phyloP scores from a whole-genome alignment of 208 protist genomes.

The Lotmaria passim region DNA sequence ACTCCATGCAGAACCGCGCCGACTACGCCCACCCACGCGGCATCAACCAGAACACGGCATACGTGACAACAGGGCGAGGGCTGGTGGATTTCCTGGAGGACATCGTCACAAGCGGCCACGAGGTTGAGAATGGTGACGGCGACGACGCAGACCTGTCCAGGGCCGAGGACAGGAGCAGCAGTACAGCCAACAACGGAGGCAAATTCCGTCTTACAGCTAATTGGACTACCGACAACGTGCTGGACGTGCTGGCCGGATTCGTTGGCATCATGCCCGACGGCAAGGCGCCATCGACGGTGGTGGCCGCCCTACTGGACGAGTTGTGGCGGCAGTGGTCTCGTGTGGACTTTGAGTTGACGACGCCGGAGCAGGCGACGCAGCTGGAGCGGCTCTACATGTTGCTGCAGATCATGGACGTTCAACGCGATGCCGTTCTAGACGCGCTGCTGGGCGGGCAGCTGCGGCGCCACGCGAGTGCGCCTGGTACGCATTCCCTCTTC shows the following conservation, averaged over 20 bases:
- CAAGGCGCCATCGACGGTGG: constrained; percentile 46
- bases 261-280: constrained; percentile 58
- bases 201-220: constrained; percentile 32
- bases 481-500: constrained; percentile 9
- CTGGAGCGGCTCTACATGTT: constrained; percentile 77
- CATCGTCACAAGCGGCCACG: constrained; percentile 30
- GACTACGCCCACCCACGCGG: constrained; percentile 84
- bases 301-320: constrained; percentile 40
- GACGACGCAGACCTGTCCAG: neutral
- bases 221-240: constrained; percentile 51
- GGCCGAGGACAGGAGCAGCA: neutral
- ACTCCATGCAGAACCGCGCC: constrained; percentile 70
- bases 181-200: too few relatives aligned
- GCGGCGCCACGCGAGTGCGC: neutral
- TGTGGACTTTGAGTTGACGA: constrained; percentile 19
- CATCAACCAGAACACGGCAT: constrained; percentile 54
- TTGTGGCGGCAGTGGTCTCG: constrained; percentile 43
- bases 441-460: constrained; percentile 36
- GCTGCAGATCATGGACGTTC: constrained; percentile 49
- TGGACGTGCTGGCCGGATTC: constrained; percentile 73
- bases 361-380: constrained; percentile 39
- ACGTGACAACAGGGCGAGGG: constrained; percentile 60
- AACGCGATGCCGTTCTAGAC: constrained; percentile 41
- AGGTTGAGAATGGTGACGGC: neutral
- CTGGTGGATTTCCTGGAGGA: constrained; percentile 66